Conservation (phyloP, 768 basidiomycete genomes). For the Asterophora lycoperdoides region DNA sequence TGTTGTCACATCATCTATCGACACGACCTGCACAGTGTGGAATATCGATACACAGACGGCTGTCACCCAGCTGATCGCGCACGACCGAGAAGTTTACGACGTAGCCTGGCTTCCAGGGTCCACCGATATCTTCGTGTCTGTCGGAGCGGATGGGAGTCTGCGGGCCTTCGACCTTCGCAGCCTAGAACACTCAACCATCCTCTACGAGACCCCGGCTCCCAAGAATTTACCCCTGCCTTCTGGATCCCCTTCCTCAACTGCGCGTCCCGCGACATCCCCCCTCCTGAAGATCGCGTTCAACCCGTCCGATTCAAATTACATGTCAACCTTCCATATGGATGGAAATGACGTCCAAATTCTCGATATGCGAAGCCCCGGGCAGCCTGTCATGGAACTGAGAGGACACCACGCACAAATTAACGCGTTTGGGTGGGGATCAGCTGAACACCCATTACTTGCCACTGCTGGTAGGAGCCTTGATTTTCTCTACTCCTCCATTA, state of each 20-base stretch:
- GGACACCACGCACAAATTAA: constrained; percentile 82
- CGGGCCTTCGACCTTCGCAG: constrained; percentile 96
- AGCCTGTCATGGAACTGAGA: constrained; percentile 87
- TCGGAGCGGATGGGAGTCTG: constrained; percentile 94
- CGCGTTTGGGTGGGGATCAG: constrained; percentile 86
- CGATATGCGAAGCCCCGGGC: constrained; percentile 95
- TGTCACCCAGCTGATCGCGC: constrained; percentile 95
- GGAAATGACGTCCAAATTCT: constrained; percentile 86
- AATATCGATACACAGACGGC: constrained; percentile 93
- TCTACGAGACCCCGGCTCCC: constrained; percentile 89
- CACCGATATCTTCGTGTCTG: constrained; percentile 96
- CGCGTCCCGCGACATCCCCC: constrained; percentile 74
- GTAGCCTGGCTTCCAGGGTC: constrained; percentile 98
- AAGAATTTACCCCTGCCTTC: constrained; percentile 62
- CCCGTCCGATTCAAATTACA: constrained; percentile 88
- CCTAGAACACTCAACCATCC: constrained; percentile 95
- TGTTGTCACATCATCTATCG: constrained; percentile 96
- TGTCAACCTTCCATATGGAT: constrained; percentile 97
- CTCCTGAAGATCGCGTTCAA: constrained; percentile 88
- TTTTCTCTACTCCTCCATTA: background rate
- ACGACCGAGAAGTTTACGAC: constrained; percentile 94
- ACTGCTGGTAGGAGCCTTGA: constrained; percentile 65
- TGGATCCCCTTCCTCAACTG: constrained; percentile 51
- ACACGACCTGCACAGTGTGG: constrained; percentile 99
- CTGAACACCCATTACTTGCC: constrained; percentile 78